Base-by-base conservation (phyloP, 2,329 filamentous ascomycete species). In the Anisogramma anomala region DNA sequence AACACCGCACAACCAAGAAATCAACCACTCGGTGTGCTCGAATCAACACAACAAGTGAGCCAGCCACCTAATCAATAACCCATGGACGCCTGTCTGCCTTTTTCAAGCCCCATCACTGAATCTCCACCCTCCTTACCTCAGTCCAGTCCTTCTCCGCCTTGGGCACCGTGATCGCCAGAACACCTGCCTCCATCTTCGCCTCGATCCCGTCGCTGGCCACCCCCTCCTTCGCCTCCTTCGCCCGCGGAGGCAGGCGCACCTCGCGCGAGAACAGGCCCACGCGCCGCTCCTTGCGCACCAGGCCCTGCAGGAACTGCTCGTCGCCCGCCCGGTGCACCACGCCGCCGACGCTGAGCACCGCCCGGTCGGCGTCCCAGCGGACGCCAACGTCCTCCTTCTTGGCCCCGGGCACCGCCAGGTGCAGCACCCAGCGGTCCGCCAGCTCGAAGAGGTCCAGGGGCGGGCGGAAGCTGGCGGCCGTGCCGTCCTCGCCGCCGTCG, bases 391-490 rank as follows among this genome's bases (percentile, higher is more conserved):
- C 83, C 52, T 84, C 73, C 61, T 87, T 88, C 62, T 79, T 79
- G 2, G 80, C 84, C 19, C 85, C 85, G 0, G 86, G 83, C 0
- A 93, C 69, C 1, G 83, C 79, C 53, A 46, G 65, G 58, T 91
- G 84, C 7, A 91, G 63, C 32, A 86, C 65, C 56, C 78, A 87
- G 6, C 74, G 61, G 4, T 34, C 42, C 19, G 30, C 18, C 8
- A 79, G 82, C 56, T 81, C 74, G 66, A 89, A 91, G 49, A 88
- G 64, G 56, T 93, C 85, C 41, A 79, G 66, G n/a, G 80, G 76
- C 1, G 82, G 81, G 4, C 60, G 58, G 58, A 84, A 82, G 43
- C 65, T 57, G 39, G 64, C 60, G 28, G 54, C 53, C 18, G 14
- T 19, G 22, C 17, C 18, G 15, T 52, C 50, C 26, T 50, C 47